Percentiles rank a stretch among this genome's conserved stretches.
Conservation (phyloP, 23 red algal species). For the Gracilaria vermiculophylla region DNA sequence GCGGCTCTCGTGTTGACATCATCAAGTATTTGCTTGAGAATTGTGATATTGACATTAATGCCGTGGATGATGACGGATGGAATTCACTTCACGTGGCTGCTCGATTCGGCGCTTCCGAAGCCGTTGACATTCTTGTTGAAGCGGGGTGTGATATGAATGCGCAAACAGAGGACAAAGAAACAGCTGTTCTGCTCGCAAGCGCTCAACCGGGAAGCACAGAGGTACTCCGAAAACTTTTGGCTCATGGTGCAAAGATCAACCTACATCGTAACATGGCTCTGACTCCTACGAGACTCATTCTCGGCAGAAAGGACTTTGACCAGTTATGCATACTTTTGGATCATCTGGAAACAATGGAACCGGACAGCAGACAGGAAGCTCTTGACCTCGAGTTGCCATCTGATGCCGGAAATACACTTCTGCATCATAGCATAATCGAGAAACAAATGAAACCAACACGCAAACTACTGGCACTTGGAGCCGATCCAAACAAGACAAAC, state of each 20-base stretch:
- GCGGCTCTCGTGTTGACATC: conserved; percentile 17
- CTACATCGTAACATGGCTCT: conserved; percentile 16
- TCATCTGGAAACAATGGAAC: conserved; percentile 30
- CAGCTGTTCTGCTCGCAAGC: conserved; percentile 46
- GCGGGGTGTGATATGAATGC: conserved; percentile 45
- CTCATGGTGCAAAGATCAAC: conserved; percentile 32
- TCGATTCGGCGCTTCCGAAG: conserved; percentile 19
- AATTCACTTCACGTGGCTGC: conserved; percentile 50
- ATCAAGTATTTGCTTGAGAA: conserved; percentile 38
- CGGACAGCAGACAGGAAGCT: conserved; percentile 2
- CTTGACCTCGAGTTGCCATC: conserved; percentile 39
- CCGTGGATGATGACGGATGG: conserved; percentile 67
- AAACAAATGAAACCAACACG: conserved; percentile 2
- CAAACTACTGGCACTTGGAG: conserved; percentile 20
- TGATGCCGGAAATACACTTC: conserved; percentile 35
- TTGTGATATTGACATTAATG: conserved; percentile 33
- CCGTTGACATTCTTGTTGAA: conserved; percentile 41
- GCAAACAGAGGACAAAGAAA: conserved; percentile 55
- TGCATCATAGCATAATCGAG: conserved; percentile 34
- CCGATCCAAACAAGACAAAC: conserved; percentile 40
- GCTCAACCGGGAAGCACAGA: conserved; percentile 41
- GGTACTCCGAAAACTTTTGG: conserved; percentile 36
- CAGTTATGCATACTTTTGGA: conserved; percentile 50
- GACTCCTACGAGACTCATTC: conserved; percentile 29
- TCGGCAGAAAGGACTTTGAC: conserved; percentile 46